phyloP scores from a whole-genome alignment of 306 rosid genomes.

The Trichosanthes truncata region DNA sequence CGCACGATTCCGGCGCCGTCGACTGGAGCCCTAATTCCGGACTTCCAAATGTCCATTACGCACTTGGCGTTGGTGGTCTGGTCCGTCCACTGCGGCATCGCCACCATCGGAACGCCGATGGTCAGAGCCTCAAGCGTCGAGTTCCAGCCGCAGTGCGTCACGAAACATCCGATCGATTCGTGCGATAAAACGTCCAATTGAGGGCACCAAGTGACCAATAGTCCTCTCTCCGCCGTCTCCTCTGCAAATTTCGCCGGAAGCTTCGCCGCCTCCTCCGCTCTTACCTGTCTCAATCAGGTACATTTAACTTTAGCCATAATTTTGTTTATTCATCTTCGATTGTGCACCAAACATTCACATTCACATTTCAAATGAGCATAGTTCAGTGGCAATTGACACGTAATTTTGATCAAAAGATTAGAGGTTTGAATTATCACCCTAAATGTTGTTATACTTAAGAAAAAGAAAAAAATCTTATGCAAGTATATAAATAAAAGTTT shows the following conservation, averaged over 20 bases:
- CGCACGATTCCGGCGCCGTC: neutral
- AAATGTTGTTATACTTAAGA: too few species aligned
- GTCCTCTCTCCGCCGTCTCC: constrained; percentile 5
- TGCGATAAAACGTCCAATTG: constrained; percentile 3
- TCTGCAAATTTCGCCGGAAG: constrained; percentile 10
- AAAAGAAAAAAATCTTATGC: too few species aligned
- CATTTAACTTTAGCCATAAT: too few species aligned
- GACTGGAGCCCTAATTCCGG: neutral
- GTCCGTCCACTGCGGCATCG: constrained; percentile 6
- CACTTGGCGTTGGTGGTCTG: constrained; percentile 1
- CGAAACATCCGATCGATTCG: neutral
- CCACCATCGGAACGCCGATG: constrained; percentile 8
- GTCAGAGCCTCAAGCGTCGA: constrained; percentile 3
- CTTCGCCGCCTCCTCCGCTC: constrained; percentile 4
- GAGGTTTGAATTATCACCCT: too few species aligned
- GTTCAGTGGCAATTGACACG: too few species aligned
- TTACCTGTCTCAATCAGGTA: neutral
- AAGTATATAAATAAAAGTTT: too few species aligned
- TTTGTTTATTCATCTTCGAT: too few species aligned
- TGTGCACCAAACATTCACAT: too few species aligned
- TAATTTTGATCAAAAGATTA: too few species aligned
- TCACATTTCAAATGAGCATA: too few species aligned
- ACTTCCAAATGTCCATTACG: neutral
- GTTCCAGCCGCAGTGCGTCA: constrained; percentile 8
- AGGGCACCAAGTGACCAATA: constrained; percentile 7